Evolutionary conservation across 1,284 basidiomycete genomes (phyloP), one percentile per base, ranked within the genome.

Genomic region (Meira nashicola): DNA sequence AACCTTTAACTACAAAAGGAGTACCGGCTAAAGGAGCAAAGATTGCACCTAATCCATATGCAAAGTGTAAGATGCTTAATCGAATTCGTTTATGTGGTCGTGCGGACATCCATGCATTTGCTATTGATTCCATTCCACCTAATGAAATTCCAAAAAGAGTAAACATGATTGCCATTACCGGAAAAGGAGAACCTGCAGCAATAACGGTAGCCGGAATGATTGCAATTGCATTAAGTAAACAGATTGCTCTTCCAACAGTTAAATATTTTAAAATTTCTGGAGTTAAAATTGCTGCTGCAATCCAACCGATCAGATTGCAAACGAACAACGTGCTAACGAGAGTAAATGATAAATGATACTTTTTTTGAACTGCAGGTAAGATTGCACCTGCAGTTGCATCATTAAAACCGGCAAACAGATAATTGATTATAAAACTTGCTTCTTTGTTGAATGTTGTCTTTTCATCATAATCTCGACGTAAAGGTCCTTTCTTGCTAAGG

Each of bases 1-100:
- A 23, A 6, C 59, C 65, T 11, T 53, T 46, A 8, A 55, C 50
- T 38, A 61, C 39, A 39, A 71, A 67, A 8, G 63, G 65, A 4
- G 64, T 62, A 2, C 67, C 67, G 1, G 69, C 69, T 33, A 71
- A 47, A 10, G 69, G 69, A 6, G 63, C 60, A 25, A 54, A 57
- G n/a, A 71, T 41, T 6, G 69, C 69, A 12, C 69, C 69, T 8
- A 68, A 21, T 1, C 69, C 69, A 39, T 71, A 71, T 15, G 65
- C 23, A 28, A 66, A 69, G 14, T 69, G 65, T 9, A 60, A 21
- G 23, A 64, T 40, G 2, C 65, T 65, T n/a, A 71, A 44, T 14
- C 67, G 55, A 3, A 71, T 59, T 19, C 62, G 40, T n/a, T 65
- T 53, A 9, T 58, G 53, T 2, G 69, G 69, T 19, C 69, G 51